Evolutionary conservation across 106 monocot genomes (phyloP).

Genomic region (Apostasia ramifera): DNA sequence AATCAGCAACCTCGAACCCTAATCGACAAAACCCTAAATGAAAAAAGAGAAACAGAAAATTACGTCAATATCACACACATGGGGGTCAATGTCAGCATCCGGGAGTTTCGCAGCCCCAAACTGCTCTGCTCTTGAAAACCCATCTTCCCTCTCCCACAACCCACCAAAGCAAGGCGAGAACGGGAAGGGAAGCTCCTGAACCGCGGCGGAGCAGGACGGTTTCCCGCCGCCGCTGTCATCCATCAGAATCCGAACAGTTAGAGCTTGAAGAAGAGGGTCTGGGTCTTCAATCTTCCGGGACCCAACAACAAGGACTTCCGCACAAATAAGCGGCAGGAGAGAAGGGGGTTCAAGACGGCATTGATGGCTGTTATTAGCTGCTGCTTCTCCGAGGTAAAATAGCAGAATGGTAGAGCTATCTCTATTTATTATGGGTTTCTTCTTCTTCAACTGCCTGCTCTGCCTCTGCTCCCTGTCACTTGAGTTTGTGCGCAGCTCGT

Average conservation of each 20-base stretch:
- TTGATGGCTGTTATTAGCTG: neutral
- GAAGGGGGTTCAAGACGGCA: neutral
- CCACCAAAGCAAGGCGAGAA: neutral
- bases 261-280: neutral
- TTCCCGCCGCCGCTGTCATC: neutral
- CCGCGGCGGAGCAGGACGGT: conserved; percentile 6
- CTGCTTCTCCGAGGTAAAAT: no score
- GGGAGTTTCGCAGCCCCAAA: neutral
- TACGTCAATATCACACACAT: neutral
- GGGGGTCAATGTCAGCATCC: no score
- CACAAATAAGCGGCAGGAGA: neutral
- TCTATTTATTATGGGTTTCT: neutral
- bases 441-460: neutral
- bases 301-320: neutral
- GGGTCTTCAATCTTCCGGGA: neutral
- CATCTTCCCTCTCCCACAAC: neutral
- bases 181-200: neutral
- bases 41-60: neutral
- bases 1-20: neutral
- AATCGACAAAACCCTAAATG: neutral
- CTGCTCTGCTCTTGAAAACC: neutral
- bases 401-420: no score
- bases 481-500: conserved; percentile 6
- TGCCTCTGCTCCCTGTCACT: neutral
- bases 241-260: neutral